phyloP scores from a whole-genome alignment of 257 asterid genomes.

The Ilex aquifolium region DNA sequence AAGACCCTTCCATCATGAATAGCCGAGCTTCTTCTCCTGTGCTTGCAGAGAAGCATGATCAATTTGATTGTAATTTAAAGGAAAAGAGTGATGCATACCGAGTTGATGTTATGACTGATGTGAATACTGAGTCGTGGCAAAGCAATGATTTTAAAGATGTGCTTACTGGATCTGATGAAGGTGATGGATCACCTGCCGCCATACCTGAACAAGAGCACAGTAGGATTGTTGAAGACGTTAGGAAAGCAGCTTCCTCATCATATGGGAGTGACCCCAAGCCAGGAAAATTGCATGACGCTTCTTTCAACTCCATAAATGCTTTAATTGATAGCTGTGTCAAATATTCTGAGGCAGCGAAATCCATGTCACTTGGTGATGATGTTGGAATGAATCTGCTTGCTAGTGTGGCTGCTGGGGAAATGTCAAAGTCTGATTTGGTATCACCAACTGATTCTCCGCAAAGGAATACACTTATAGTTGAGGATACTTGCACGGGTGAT shows the following conservation, averaged over 20 bases:
- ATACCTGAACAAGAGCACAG: constrained; percentile 48
- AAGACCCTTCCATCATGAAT: constrained; percentile 41
- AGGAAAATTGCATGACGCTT: constrained; percentile 42
- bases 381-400: constrained; percentile 95
- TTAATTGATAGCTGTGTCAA: constrained; percentile 85
- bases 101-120: constrained; percentile 33
- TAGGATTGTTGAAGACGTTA: constrained; percentile 34
- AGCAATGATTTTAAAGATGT: constrained; percentile 43
- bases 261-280: constrained; percentile 34
- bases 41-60: constrained; percentile 39
- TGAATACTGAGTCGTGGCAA: constrained; percentile 40
- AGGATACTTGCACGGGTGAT: constrained; percentile 39
- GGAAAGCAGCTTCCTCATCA: constrained; percentile 22
- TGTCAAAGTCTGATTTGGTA: constrained; percentile 45
- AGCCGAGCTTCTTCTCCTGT: constrained; percentile 58
- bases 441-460: constrained; percentile 59
- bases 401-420: constrained; percentile 89
- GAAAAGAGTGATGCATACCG: constrained; percentile 40
- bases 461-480: constrained; percentile 31
- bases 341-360: constrained; percentile 62
- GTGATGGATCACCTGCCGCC: constrained; percentile 36
- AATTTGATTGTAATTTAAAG: constrained; percentile 29
- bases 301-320: constrained; percentile 92
- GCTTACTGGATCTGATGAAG: constrained; percentile 44
- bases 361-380: constrained; percentile 72